These are phyloP conservation scores for Leptographium lundbergii DNA, from an alignment of 2,329 filamentous ascomycete species.

Conservation along the genomic window DNA sequence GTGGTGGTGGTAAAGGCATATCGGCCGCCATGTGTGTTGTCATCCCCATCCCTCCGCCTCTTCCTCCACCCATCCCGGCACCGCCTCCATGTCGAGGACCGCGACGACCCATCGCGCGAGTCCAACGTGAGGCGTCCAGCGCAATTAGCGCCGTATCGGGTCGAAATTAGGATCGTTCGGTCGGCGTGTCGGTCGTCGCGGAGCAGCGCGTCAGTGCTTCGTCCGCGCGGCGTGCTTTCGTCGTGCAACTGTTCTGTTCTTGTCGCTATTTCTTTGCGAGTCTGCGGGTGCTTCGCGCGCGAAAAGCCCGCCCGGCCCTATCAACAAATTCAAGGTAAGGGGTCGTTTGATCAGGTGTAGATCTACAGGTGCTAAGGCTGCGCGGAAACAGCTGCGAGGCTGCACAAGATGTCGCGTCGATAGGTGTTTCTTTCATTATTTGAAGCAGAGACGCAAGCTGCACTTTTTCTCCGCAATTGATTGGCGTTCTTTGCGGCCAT, in stretches of 20 bases:
- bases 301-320: background rate
- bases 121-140: background rate
- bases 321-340: background rate
- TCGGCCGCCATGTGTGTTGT: background rate
- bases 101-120: constrained; percentile 9
- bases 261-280: background rate
- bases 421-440: background rate
- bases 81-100: constrained; percentile 8
- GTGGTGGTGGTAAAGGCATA: background rate
- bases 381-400: background rate
- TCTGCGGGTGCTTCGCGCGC: background rate
- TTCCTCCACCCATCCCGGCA: background rate
- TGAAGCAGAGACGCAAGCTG: background rate
- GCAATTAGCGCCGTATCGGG: background rate
- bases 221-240: background rate
- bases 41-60: background rate
- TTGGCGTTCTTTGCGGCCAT: background rate
- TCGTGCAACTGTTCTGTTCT: background rate
- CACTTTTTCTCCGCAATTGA: background rate
- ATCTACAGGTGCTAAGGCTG: background rate
- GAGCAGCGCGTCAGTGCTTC: background rate
- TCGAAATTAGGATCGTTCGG: background rate
- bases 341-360: background rate
- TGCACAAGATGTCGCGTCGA: background rate
- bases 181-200: background rate